Conservation (phyloP, 768 basidiomycete species). For the Podaxis sp. region DNA sequence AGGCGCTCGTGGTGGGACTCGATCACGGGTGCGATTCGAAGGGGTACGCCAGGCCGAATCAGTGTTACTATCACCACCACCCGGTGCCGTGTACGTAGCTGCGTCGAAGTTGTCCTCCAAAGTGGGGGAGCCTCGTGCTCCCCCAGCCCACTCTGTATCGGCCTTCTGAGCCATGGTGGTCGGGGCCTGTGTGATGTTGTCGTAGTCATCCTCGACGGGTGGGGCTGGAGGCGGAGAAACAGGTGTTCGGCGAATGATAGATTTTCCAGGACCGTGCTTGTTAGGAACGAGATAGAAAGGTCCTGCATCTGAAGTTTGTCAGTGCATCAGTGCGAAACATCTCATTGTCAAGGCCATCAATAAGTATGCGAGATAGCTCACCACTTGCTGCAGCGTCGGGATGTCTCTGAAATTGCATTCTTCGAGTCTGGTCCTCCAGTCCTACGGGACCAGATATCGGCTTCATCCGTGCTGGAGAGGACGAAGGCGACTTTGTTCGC, state of each 20-base stretch:
- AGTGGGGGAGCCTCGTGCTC: slow-evolving; percentile 19
- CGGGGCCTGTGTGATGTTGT: slow-evolving; percentile 30
- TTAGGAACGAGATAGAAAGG: slow-evolving; percentile 41
- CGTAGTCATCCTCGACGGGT: slow-evolving; percentile 39
- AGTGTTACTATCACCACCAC: slow-evolving; percentile 13
- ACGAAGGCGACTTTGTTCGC: slow-evolving; percentile 15
- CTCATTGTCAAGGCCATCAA: not conserved
- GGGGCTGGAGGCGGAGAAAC: slow-evolving; percentile 36
- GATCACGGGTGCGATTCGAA: slow-evolving; percentile 12
- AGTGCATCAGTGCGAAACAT: not conserved
- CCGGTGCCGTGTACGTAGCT: slow-evolving; percentile 24
- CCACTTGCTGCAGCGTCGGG: slow-evolving; percentile 15
- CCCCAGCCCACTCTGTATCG: slow-evolving; percentile 23
- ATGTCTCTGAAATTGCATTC: slow-evolving; percentile 18
- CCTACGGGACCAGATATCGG: slow-evolving; percentile 11
- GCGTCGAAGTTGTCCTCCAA: slow-evolving; percentile 41
- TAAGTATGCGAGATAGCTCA: slow-evolving; percentile 9
- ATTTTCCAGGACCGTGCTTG: slow-evolving; percentile 35
- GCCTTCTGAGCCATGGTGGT: slow-evolving; percentile 27
- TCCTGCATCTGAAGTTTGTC: slow-evolving; percentile 30
- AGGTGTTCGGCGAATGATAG: slow-evolving; percentile 35
- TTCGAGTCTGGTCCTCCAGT: slow-evolving; percentile 5
- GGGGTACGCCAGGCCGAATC: slow-evolving; percentile 9
- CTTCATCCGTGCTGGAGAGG: slow-evolving; percentile 15
- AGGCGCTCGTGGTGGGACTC: slow-evolving; percentile 6